Evolutionary conservation across 2,329 filamentous ascomycete genomes (phyloP).

Genomic region (Trichoderma cornu-damae): DNA sequence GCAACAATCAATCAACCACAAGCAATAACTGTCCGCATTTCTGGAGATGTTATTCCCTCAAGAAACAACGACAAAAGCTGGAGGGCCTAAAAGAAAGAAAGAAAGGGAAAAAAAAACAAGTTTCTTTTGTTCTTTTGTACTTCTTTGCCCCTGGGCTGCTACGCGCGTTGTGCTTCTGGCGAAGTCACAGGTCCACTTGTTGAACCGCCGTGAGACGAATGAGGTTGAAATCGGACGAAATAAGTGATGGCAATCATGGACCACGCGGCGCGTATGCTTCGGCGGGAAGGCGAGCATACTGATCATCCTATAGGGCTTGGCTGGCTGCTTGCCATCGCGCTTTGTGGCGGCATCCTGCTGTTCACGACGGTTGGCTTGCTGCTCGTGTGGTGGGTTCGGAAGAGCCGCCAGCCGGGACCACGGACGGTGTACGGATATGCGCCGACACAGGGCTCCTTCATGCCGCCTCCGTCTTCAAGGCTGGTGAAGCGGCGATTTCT

Average conservation of each 20-base stretch:
- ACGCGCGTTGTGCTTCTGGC: neutral
- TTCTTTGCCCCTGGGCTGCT: neutral
- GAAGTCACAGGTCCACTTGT: neutral
- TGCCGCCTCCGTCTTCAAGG: constrained; percentile 25
- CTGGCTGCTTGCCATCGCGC: constrained; percentile 42
- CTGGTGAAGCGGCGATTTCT: constrained; percentile 31
- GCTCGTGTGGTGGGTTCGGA: constrained; percentile 36
- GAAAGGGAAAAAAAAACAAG: no score
- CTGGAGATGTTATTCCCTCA: neutral
- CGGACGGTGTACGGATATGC: constrained; percentile 27
- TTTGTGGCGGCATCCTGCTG: constrained; percentile 44
- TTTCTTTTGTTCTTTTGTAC: neutral
- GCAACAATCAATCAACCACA: constrained; percentile 28
- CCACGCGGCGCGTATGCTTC: neutral
- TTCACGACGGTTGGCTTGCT: constrained; percentile 41
- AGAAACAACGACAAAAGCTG: constrained; percentile 2
- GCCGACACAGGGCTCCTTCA: neutral
- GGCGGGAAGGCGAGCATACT: constrained; percentile 2
- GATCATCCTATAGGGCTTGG: constrained; percentile 30
- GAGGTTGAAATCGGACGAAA: neutral
- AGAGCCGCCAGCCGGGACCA: constrained; percentile 21
- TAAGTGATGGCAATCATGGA: neutral
- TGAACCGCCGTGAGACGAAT: neutral
- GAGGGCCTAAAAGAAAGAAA: neutral
- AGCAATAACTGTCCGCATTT: constrained; percentile 4